Evolutionary conservation across 2,329 filamentous ascomycete genomes (phyloP), one percentile per base, ranked within the genome.

Genomic region (Achaetomium macrosporum): DNA sequence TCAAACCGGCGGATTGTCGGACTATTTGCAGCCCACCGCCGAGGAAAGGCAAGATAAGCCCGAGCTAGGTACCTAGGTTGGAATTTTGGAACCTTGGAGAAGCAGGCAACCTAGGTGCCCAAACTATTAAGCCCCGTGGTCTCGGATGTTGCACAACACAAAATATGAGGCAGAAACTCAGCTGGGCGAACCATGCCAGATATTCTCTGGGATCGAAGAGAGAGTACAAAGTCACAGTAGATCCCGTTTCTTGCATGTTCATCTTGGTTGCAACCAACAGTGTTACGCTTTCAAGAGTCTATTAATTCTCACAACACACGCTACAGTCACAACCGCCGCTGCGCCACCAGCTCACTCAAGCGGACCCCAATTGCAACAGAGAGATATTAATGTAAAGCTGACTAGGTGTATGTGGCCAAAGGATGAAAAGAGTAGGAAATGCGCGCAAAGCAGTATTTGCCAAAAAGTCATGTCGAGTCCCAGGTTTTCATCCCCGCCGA

Each of bases 371-470:
- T 4, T 17, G n/a, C n/a, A 11, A 36, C n/a, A 35, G n/a, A 42
- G 30, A 16, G 29, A 17, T 44, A 47, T 47, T 51, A 47, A 42
- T 17, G 17, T 31, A 33, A 36, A 29, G 19, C 37, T 51, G 42
- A 37, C 43, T 51, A 47, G 11, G 15, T 19, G 39, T 30, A 47
- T 47, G 37, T 37, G 31, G 30, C 30, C 30, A 25, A 31, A 37
- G 30, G n/a, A 30, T 47, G n/a, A n/a, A 35, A 19, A 29, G 19
- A 20, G 15, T 47, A 47, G 37, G 47, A 45, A 35, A 50, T 50
- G 37, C 47, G 36, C 43, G 20, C 11, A 44, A 50, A 54, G 20
- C 42, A 43, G 46, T 50, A 48, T 48, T 44, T 45, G 17, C 43
- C 17, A 8, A 45, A 44, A 40, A 16, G 47, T 47, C 42, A 41